Base-by-base conservation (phyloP, 2,329 filamentous ascomycete species). In the Sordariomycetes sp. region DNA sequence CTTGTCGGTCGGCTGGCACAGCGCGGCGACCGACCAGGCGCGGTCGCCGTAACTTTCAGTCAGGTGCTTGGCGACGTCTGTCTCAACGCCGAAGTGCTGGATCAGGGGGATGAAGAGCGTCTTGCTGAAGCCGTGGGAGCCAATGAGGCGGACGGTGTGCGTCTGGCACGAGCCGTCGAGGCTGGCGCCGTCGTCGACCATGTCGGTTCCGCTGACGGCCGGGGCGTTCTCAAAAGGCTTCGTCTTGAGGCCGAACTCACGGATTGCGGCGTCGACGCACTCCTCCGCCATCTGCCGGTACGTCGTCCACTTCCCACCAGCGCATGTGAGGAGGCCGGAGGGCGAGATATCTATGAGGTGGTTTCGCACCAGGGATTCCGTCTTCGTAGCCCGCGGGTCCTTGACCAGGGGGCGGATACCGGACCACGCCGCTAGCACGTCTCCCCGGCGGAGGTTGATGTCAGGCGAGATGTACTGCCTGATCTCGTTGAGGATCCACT, bases 231-330 rank as follows among this genome's bases (percentile, higher is more conserved):
- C 64, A 37, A 87, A 72, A 18, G 83, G 75, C 54, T 75, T 75
- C 3, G 86, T 74, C 57, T 78, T 70, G 40, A 94, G 79, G 10
- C 76, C 73, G 71, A 90, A 93, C 60, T 82, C 77, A 57, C 80
- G 76, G 69, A 94, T 80, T 11, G 90, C 88, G 66, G 88, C 86
- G 66, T 95, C 89, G 51, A 96, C 89, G 52, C 88, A 88, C 69
- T 95, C 89, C 72, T 96, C 89, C 24, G 90, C 89, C 90, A 96
- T 95, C 71, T 95, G 89, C 59, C 90, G 86, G 74, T 95, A 95
- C 1, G 90, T 95, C 2, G 90, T 95, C 90, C 90, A 95, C 74
- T 96, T 95, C 54, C 90, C 90, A 64, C 90, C 90, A 32, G 89
- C 89, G 67, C 89, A 92, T 37, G 90, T 96, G 63, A 96, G 74